phyloP scores from a whole-genome alignment of 140 eudicot species.

The Eryngium alpinum region DNA sequence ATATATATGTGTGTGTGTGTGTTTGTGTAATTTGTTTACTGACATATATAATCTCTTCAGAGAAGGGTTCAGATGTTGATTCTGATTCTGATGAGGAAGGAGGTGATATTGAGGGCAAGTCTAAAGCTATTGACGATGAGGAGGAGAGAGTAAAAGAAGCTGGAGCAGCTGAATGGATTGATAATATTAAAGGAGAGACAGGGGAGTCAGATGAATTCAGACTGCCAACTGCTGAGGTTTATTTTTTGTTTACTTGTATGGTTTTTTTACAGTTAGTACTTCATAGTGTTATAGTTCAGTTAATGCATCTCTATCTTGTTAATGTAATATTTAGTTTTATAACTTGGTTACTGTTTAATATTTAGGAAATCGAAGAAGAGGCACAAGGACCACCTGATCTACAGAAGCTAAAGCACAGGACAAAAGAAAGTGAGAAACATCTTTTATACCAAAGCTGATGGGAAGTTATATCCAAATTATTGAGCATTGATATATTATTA shows the following conservation, averaged over 20 bases:
- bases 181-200: constrained; percentile 73
- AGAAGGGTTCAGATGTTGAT: constrained; percentile 33
- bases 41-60: constrained; percentile 26
- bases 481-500: background rate
- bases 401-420: constrained; percentile 73
- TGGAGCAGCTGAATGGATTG: constrained; percentile 46
- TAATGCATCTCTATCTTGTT: background rate
- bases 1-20: background rate
- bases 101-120: constrained; percentile 42
- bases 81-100: constrained; percentile 44
- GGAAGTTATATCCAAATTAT: background rate
- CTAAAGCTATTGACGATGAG: constrained; percentile 51
- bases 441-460: background rate
- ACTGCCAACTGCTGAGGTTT: constrained; percentile 76
- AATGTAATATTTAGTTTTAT: background rate
- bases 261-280: background rate
- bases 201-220: constrained; percentile 75
- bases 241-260: background rate
- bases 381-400: constrained; percentile 85
- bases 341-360: background rate
- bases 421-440: constrained; percentile 68
- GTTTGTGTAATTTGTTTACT: background rate
- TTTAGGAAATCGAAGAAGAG: constrained; percentile 89
- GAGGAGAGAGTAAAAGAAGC: constrained; percentile 31
- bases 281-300: background rate